Conservation (phyloP, 176 grass and related monocot species). For the Triticum aestivum region DNA sequence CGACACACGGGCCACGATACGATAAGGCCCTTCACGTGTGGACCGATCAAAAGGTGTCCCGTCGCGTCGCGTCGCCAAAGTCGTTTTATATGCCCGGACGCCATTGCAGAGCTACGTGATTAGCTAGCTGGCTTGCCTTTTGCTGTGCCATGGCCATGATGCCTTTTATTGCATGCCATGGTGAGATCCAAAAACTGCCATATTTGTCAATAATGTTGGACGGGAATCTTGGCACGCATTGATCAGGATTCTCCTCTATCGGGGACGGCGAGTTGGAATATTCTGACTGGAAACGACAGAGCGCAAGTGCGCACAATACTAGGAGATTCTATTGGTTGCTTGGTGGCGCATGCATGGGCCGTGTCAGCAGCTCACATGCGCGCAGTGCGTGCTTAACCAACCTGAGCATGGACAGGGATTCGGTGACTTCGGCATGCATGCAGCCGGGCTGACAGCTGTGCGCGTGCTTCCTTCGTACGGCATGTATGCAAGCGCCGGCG, state of each 20-base stretch:
- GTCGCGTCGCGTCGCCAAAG: neutral
- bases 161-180: neutral
- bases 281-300: neutral
- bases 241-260: neutral
- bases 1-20: neutral
- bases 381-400: no score
- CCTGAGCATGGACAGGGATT: no score
- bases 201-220: neutral
- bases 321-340: neutral
- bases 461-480: no score
- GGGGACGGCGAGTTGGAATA: neutral
- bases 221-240: neutral
- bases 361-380: no score
- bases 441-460: no score
- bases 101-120: neutral
- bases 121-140: neutral
- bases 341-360: no score
- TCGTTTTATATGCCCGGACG: neutral
- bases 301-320: neutral
- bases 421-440: no score
- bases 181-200: neutral
- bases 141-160: neutral
- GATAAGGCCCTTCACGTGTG: neutral
- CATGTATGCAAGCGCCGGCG: no score
- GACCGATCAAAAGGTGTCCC: neutral